These are phyloP conservation scores for Guadua angustifolia DNA, from an alignment of 176 grass and related monocot genomes.

Conservation along the genomic window DNA sequence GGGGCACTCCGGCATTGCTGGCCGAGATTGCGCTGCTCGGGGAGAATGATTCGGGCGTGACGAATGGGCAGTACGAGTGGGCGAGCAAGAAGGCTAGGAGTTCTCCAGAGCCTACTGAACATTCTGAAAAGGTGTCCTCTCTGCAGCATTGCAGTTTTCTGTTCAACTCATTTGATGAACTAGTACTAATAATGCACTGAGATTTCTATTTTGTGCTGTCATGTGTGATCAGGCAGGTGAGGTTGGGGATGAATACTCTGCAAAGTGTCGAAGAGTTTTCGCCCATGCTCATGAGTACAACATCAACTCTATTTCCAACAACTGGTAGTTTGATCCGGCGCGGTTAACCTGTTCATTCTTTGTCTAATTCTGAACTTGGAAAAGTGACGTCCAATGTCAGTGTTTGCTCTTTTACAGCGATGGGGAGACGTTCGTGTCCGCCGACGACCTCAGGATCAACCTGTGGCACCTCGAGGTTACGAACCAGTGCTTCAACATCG, in stretches of 20 bases:
- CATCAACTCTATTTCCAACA: slow-evolving; percentile 60
- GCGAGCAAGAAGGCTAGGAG: not conserved
- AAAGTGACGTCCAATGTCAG: not conserved
- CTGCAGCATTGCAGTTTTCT: not conserved
- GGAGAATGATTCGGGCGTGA: not conserved
- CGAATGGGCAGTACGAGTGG: not conserved
- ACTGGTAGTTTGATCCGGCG: slow-evolving; percentile 34
- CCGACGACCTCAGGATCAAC: slow-evolving; percentile 67
- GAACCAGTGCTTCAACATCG: slow-evolving; percentile 59
- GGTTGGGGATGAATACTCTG: slow-evolving; percentile 33
- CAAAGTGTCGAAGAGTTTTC: slow-evolving; percentile 54
- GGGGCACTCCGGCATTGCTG: not conserved
- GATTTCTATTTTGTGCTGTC: not conserved
- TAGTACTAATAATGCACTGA: not conserved
- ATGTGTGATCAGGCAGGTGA: not conserved
- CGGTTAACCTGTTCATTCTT: not conserved
- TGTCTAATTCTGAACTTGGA: not conserved
- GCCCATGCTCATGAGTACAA: slow-evolving; percentile 50
- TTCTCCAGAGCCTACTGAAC: not conserved
- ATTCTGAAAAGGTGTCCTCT: not conserved
- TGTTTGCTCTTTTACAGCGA: slow-evolving; percentile 31
- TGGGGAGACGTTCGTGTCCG: slow-evolving; percentile 65
- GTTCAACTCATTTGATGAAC: not conserved
- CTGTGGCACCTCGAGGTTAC: slow-evolving; percentile 60
- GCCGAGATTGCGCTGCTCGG: not conserved